Evolutionary conservation across 2,329 filamentous ascomycete species (phyloP).

Genomic region (Fusarium zealandicum): DNA sequence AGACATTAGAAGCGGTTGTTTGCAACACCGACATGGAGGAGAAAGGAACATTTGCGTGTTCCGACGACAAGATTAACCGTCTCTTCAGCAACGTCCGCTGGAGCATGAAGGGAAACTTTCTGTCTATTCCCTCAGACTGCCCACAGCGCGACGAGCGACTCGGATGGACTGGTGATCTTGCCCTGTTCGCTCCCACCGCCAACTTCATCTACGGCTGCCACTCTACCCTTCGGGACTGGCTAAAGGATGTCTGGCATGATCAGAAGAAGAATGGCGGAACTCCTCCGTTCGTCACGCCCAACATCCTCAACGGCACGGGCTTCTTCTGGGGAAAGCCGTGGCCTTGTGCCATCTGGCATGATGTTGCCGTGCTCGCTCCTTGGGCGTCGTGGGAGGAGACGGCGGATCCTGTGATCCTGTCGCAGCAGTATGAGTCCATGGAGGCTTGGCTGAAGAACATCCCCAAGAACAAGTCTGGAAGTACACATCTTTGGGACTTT

Average conservation of each 20-base stretch:
- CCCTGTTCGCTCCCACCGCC: constrained; percentile 58
- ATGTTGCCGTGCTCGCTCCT: constrained; percentile 51
- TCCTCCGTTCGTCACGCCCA: constrained; percentile 35
- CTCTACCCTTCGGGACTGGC: constrained; percentile 53
- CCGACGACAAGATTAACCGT: constrained; percentile 59
- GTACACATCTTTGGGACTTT: constrained; percentile 50
- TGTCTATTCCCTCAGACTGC: constrained; percentile 65
- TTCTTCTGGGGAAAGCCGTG: constrained; percentile 28
- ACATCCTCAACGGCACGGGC: constrained; percentile 16
- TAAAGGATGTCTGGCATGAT: constrained; percentile 31
- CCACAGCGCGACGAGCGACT: constrained; percentile 63
- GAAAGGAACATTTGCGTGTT: constrained; percentile 60
- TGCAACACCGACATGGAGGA: constrained; percentile 62
- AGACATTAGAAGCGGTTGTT: constrained; percentile 44
- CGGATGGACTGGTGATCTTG: constrained; percentile 61
- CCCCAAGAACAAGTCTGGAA: constrained; percentile 44
- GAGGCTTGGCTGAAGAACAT: constrained; percentile 49
- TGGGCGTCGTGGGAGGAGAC: constrained; percentile 51
- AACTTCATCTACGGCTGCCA: constrained; percentile 60
- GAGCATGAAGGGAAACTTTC: constrained; percentile 66
- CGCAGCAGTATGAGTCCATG: constrained; percentile 50
- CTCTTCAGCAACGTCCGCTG: constrained; percentile 63
- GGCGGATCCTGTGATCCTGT: constrained; percentile 48
- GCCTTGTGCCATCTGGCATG: constrained; percentile 52
- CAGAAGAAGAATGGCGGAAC: constrained; percentile 28